These are phyloP conservation scores for Thuja plicata DNA, from an alignment of 83 land plant species.

Conservation along the genomic window DNA sequence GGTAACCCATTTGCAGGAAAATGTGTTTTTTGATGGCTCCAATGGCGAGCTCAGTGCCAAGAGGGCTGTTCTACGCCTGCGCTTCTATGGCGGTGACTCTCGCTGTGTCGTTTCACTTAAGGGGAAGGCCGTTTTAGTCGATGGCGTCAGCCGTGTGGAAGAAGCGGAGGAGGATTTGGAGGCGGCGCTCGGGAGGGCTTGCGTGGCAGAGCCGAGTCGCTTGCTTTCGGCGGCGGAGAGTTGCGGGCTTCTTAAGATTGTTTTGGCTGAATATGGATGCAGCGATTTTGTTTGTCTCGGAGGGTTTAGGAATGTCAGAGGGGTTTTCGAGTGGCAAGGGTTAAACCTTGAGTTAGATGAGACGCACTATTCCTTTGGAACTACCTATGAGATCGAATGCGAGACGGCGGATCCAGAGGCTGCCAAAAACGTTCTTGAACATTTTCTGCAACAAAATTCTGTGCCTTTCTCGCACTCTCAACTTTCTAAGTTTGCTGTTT, in stretches of 20 bases:
- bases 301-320: slow-evolving; percentile 83
- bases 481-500: slow-evolving; percentile 76
- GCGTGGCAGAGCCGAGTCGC: slow-evolving; percentile 63
- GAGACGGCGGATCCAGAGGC: slow-evolving; percentile 78
- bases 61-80: slow-evolving; percentile 73
- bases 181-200: slow-evolving; percentile 53
- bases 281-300: slow-evolving; percentile 70
- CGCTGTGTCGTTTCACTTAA: slow-evolving; percentile 78
- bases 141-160: slow-evolving; percentile 86
- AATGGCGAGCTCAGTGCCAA: slow-evolving; percentile 56
- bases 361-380: slow-evolving; percentile 79
- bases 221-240: slow-evolving; percentile 31
- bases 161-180: slow-evolving; percentile 90
- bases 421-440: slow-evolving; percentile 59
- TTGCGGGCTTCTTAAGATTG: slow-evolving; percentile 47
- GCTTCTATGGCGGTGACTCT: slow-evolving; percentile 68
- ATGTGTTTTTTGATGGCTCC: slow-evolving; percentile 79
- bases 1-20: slow-evolving; percentile 70
- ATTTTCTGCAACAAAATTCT: slow-evolving; percentile 59
- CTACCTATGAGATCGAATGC: slow-evolving; percentile 86
- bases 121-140: slow-evolving; percentile 51
- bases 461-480: slow-evolving; percentile 56
- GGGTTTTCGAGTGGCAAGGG: slow-evolving; percentile 79
- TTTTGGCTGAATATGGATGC: slow-evolving; percentile 47
- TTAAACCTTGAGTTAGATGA: slow-evolving; percentile 84